Conservation (phyloP, 164 flowering plant genomes). For the Tetracentron sinense region DNA sequence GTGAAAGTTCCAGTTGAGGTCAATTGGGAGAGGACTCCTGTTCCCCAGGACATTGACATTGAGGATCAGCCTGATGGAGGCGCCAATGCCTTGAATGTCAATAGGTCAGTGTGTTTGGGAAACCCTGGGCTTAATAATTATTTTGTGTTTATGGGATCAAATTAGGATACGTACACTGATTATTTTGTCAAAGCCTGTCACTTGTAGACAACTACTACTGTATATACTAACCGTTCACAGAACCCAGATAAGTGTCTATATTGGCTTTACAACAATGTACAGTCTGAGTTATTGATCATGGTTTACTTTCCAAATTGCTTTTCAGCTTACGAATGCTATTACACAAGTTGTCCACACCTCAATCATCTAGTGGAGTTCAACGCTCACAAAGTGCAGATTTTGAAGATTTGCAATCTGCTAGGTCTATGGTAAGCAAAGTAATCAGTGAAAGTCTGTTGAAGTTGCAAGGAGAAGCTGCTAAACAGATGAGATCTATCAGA, state of each 20-base stretch:
- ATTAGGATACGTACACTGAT: neutral
- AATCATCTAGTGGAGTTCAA: conserved; percentile 37
- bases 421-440: conserved; percentile 54
- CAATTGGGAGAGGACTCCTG: conserved; percentile 44
- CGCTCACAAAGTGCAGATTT: conserved; percentile 37
- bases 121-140: neutral
- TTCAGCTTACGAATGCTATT: conserved; percentile 79
- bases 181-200: neutral
- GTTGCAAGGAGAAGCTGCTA: conserved; percentile 52
- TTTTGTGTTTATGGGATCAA: neutral
- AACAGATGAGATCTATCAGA: conserved; percentile 55
- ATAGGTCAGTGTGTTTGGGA: conserved; percentile 52
- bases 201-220: neutral
- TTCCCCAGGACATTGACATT: conserved; percentile 58
- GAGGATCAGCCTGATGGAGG: conserved; percentile 91
- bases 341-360: conserved; percentile 64
- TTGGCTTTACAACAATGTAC: neutral
- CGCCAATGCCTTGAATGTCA: conserved; percentile 85
- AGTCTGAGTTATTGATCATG: neutral
- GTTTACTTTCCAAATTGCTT: conserved; percentile 8
- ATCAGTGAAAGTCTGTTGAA: conserved; percentile 54
- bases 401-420: conserved; percentile 48
- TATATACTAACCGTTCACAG: neutral
- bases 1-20: conserved; percentile 61
- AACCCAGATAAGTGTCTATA: neutral